Base-by-base conservation (phyloP, 805 yeast species). In the Spathaspora boniae region DNA sequence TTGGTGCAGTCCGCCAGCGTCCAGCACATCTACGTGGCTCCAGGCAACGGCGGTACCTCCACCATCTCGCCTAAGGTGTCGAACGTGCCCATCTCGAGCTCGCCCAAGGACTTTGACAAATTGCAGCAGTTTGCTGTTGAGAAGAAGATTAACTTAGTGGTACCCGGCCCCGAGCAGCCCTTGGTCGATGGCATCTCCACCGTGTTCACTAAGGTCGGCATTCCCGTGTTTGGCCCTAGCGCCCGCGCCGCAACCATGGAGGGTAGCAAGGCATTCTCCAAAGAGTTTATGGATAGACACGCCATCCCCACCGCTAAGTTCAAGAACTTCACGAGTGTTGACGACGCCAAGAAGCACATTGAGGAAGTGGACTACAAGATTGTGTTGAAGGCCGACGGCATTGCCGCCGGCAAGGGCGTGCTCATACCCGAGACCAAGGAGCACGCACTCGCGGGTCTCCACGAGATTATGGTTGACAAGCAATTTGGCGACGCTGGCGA, bases 91-190 rank as follows among this genome's bases (percentile, higher is more conserved):
- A 78, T 86, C 55, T 78, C 79, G 24, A 72, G 84, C 5, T 59
- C 78, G 17, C 76, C 79, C 41, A 64, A 62, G n/a, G 82, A 88
- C 47, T 93, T 93, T 50, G 72, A 71, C 1, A 62, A 66, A 21
- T 72, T 93, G 42, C 86, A 79, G 38, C 65, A 78, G 40, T 89
- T 89, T 60, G 96, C 97, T 5, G 56, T 70, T 11, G 75, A 75
- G 19, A 67, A 89, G 37, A 50, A 74, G 4, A 73, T 93, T 36
- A 74, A 70, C 34, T 68, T 93, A 38, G 98, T 87, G 4, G 71
- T 93, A 29, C 98, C 98, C 24, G 99, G 99, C 22, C 99, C 99
- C n/a, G 99, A 93, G 64, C 96, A 88, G 65, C 98, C 98, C 24
- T 71, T 94, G 43, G 97, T 94, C 21, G 97, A 93, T 53, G 99